phyloP scores from a whole-genome alignment of 192 early-diverging fungal genomes.

The Linderina pennispora region DNA sequence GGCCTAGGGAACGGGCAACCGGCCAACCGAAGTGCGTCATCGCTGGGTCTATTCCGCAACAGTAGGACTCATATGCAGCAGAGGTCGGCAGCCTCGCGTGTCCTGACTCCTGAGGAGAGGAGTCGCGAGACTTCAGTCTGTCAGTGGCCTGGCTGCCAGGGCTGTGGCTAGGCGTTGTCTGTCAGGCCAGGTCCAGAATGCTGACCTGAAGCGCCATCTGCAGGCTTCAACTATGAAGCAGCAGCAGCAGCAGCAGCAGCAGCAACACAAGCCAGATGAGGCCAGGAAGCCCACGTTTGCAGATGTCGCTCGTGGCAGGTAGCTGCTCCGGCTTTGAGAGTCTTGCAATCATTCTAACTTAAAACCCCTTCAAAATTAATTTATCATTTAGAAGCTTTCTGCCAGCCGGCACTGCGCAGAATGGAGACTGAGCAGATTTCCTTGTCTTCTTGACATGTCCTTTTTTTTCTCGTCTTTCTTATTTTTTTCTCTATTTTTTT shows the following conservation, averaged over 20 bases:
- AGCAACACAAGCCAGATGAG: neutral
- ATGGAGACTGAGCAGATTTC: too few relatives aligned
- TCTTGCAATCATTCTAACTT: too few relatives aligned
- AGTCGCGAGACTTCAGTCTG: slow-evolving; percentile 31
- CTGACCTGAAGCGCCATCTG: too few relatives aligned
- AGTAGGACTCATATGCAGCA: neutral
- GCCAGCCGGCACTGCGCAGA: too few relatives aligned
- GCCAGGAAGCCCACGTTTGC: slow-evolving; percentile 36
- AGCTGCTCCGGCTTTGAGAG: too few relatives aligned
- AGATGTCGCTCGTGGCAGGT: slow-evolving; percentile 31
- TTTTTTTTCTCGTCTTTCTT: slow-evolving; percentile 3
- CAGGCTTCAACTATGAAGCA: too few relatives aligned
- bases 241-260: neutral
- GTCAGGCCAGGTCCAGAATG: slow-evolving; percentile 38
- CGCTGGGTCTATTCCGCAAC: slow-evolving; percentile 16
- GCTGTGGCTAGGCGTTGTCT: slow-evolving; percentile 44
- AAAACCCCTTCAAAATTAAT: too few relatives aligned
- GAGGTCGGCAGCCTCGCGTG: slow-evolving; percentile 3
- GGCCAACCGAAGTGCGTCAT: slow-evolving; percentile 19
- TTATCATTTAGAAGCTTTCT: too few relatives aligned
- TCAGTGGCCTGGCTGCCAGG: slow-evolving; percentile 43
- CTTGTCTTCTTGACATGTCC: neutral
- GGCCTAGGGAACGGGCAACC: slow-evolving; percentile 5
- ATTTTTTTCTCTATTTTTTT: neutral
- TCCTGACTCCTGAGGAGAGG: slow-evolving; percentile 43